Conservation (phyloP, 1,284 basidiomycete genomes). For the Cryptococcus neoformans region DNA sequence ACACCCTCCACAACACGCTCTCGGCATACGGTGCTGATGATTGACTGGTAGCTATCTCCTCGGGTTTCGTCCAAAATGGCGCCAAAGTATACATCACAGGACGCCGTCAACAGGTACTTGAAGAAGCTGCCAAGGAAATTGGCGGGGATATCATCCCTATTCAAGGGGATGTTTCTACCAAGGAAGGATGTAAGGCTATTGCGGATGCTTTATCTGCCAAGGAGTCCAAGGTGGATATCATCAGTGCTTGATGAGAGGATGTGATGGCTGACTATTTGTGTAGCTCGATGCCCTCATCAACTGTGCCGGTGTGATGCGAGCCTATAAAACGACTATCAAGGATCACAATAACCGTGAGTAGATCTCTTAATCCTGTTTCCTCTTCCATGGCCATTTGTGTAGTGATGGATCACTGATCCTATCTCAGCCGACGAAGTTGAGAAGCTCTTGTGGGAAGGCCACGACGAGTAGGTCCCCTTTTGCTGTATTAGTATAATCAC, state of each 20-base stretch:
- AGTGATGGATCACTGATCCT: background rate
- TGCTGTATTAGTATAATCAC: background rate
- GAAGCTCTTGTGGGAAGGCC: conserved; percentile 37
- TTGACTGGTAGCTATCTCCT: conserved; percentile 30
- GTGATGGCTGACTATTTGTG: background rate
- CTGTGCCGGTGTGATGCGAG: conserved; percentile 37
- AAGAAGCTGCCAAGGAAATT: conserved; percentile 40
- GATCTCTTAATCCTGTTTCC: background rate
- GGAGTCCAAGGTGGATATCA: conserved; percentile 14
- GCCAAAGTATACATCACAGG: conserved; percentile 50
- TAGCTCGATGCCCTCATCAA: conserved; percentile 45
- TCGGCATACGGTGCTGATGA: background rate
- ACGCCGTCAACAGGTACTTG: conserved; percentile 41
- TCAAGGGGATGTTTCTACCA: conserved; percentile 46
- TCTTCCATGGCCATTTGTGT: background rate
- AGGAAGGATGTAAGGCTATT: conserved; percentile 35
- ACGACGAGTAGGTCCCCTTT: conserved; percentile 25
- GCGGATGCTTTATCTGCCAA: conserved; percentile 31
- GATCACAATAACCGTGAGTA: conserved; percentile 35
- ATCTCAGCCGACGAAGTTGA: conserved; percentile 32
- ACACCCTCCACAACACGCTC: background rate
- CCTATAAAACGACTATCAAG: conserved; percentile 25
- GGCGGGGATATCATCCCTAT: conserved; percentile 33
- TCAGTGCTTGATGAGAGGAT: too few relatives aligned
- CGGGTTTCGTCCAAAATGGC: conserved; percentile 45